Base-by-base conservation (phyloP, 2,329 filamentous ascomycete genomes). In the Pseudogymnoascus sp. region DNA sequence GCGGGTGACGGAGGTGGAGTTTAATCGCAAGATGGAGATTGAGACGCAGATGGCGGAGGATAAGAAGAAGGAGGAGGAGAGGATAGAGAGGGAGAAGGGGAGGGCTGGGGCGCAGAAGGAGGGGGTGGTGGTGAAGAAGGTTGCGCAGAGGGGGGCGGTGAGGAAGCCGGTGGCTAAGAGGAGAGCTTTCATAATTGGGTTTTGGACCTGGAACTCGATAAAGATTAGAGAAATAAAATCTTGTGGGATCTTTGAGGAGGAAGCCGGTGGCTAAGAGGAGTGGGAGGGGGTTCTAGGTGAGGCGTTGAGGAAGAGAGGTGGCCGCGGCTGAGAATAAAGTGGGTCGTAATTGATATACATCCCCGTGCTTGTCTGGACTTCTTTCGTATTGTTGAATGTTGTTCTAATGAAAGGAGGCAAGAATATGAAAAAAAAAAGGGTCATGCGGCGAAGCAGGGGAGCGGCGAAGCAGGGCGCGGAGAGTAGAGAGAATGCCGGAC, bases 31-130 rank as follows among this genome's bases (percentile, higher is more conserved):
- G 74, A 91, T 96, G 82, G 92, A 97, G 75, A 92, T 97, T 64
- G 92, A 97, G 76, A 81, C 88, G 2, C 85, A 96, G 75, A 97
- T 97, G 89, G 91, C 88, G 0, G 86, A 88, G 65, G 92, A 97
- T 71, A 90, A 91, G 72, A 82, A 83, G 62, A 77, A 79, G 18
- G 85, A 89, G 64, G 82, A 88, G 67, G 78, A 83, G 64, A 78
- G 79, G 65, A 71, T 79, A 62, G 75, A 74, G 62, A 77, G 75
- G 11, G 82, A 84, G 65, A 78, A 76, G 57, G 77, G 82, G 63
- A 75, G 74, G 63, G 70, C 70, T 15, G 66, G 70, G 53, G 80
- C 78, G 69, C 79, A 78, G 69, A 75, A 73, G 63, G 72, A 71
- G 1, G 71, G 68, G 18, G 63, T 68, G 2, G 73, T 70, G 53